Evolutionary conservation across 1,284 basidiomycete species (phyloP), one percentile per base, ranked within the genome.

Genomic region (Neotropicomus parvogracilis): DNA sequence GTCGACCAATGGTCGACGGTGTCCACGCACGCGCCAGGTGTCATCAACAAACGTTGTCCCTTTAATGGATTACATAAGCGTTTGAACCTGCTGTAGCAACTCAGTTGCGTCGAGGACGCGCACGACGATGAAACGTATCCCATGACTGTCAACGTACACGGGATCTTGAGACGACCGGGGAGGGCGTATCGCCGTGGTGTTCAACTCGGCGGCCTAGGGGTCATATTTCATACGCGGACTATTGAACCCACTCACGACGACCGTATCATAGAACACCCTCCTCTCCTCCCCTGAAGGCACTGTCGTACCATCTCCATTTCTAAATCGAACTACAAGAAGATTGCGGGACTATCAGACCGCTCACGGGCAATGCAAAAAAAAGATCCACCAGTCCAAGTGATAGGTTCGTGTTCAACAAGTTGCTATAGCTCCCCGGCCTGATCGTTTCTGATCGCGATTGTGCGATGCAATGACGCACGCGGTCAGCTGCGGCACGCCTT

Each of bases 1-100:
- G 50, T 29, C 12, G 40, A 27, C 59, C 59, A 55, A 62, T 53
- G 2, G 35, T n/a, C 20, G 44, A 17, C 24, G 3, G 41, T 2
- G 8, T 40, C 28, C 21, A 59, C 54, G 47, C 57, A 62, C 51
- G 57, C 54, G 43, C 38, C 34, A 34, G n/a, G 17, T 27, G 13
- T 8, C 40, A 55, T 42, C 24, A 55, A 44, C n/a, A n/a, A n/a
- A n/a, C 50, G 34, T 37, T 45, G 34, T 6, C 26, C 9, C 31
- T 32, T 35, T 24, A 34, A 20, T 3, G 0, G 9, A 42, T 60
- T 60, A 58, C 6, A 10, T 59, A 58, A 58, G 27, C 57, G 4
- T 11, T 13, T 4, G 4, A 37, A 34, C 24, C 21, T 14, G 19
- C 14, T 28, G 41, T 41, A 7, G 14, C 38, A 52, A 32, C 54